These are phyloP conservation scores for Solanum ossicruentum DNA, from an alignment of 257 asterid species.

Conservation along the genomic window DNA sequence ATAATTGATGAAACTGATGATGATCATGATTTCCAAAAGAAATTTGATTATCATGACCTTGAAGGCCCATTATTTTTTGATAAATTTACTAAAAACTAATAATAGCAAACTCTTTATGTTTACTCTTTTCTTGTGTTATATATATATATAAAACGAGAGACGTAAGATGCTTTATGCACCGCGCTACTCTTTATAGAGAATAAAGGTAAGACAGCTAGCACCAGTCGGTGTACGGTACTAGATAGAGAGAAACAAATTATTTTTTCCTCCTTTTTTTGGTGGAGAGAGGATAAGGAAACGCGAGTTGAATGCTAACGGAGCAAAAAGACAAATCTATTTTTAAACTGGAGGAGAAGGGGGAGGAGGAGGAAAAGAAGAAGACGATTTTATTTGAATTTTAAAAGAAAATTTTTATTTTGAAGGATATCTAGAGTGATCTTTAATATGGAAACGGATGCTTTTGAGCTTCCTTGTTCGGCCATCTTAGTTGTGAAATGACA, in stretches of 20 bases:
- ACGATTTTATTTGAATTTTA: not conserved
- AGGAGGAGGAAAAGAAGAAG: not conserved
- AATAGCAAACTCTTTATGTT: not conserved
- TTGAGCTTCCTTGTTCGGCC: not conserved
- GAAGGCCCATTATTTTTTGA: not conserved
- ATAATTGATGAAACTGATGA: not conserved
- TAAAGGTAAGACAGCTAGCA: not conserved
- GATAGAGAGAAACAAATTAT: not conserved
- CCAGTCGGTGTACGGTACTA: not conserved
- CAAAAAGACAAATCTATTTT: not conserved
- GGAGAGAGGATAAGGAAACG: not conserved
- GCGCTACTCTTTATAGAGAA: not conserved
- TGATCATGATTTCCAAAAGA: not conserved
- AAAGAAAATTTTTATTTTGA: not conserved
- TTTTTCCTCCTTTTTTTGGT: not conserved
- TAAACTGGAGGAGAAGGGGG: not conserved
- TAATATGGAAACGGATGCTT: not conserved
- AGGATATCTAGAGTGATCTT: not conserved
- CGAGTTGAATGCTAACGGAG: not conserved
- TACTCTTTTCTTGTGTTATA: not conserved
- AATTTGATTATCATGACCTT: not conserved
- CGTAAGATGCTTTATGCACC: not conserved
- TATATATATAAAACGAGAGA: not conserved
- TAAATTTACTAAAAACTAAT: not conserved
- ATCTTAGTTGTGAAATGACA: not conserved